A percentile compares a stretch with the other conserved stretches of the same genome.
These are phyloP conservation scores for Saccharomycopsis fermentans DNA, from an alignment of 805 yeast species.

Conservation along the genomic window DNA sequence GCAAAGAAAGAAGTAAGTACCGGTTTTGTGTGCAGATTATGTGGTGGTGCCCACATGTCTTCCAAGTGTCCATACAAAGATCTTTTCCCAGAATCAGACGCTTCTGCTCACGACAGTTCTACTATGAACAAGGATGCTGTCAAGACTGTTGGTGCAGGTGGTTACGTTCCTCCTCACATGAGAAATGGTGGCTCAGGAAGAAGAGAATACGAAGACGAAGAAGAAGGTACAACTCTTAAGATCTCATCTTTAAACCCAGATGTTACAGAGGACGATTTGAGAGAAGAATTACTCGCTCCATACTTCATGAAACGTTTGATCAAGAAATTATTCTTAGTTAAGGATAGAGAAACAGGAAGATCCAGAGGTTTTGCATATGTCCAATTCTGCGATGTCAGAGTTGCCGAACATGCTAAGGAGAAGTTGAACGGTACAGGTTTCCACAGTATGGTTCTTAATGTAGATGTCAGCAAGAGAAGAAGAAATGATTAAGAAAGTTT, in stretches of 20 bases:
- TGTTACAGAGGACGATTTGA: constrained; percentile 73
- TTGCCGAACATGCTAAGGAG: constrained; percentile 72
- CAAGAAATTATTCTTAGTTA: constrained; percentile 66
- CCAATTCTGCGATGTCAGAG: constrained; percentile 54
- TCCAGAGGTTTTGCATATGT: constrained; percentile 95
- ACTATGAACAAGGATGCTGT: constrained; percentile 26
- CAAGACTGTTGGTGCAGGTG: constrained; percentile 25
- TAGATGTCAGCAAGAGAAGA: constrained; percentile 26
- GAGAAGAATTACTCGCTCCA: constrained; percentile 57
- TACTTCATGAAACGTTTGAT: constrained; percentile 50
- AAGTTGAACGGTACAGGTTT: constrained; percentile 82
- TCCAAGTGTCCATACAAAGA: constrained; percentile 93
- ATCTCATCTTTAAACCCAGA: constrained; percentile 82
- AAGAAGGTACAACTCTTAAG: constrained; percentile 75
- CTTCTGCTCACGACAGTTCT: constrained; percentile 20
- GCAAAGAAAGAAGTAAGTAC: constrained; percentile 38
- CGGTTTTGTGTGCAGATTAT: constrained; percentile 67
- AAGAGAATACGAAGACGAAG: constrained; percentile 33
- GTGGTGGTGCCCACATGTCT: constrained; percentile 92
- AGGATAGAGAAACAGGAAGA: constrained; percentile 87
- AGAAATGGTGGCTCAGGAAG: constrained; percentile 25
- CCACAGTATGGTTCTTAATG: constrained; percentile 71
- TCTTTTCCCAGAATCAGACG: constrained; percentile 36
- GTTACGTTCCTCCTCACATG: constrained; percentile 37
- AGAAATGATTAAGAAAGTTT: not conserved